These are phyloP conservation scores for Hyaloperonospora arabidopsidis DNA, from an alignment of 352 stramenopile genomes.

Conservation along the genomic window DNA sequence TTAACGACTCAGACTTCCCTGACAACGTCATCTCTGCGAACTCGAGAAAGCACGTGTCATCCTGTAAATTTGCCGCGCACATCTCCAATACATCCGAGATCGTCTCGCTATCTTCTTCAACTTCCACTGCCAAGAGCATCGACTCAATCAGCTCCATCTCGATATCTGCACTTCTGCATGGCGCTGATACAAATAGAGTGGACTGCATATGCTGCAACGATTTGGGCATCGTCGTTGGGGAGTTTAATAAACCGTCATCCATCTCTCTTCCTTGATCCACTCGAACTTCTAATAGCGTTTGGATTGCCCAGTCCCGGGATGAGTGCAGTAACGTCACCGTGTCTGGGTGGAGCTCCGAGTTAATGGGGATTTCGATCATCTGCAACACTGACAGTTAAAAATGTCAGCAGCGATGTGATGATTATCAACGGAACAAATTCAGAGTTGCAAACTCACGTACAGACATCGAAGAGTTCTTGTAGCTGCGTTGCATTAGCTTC, in stretches of 20 bases:
- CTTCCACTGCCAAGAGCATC: conserved; percentile 16
- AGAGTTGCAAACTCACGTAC: conserved; percentile 16
- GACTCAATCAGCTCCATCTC: conserved; percentile 28
- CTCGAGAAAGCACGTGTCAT: conserved; percentile 31
- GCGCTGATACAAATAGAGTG: conserved; percentile 28
- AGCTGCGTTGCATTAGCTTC: conserved; percentile 16
- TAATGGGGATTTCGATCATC: conserved; percentile 33
- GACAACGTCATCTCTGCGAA: conserved; percentile 21
- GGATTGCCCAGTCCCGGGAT: conserved; percentile 29
- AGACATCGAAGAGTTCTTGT: conserved; percentile 26
- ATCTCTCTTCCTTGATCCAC: conserved; percentile 1
- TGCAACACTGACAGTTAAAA: conserved; percentile 30
- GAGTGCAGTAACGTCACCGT: conserved; percentile 22
- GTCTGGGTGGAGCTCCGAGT: conserved; percentile 10
- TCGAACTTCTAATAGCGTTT: conserved; percentile 29
- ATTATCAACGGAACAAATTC: neutral
- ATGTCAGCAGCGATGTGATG: conserved; percentile 1
- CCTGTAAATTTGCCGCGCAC: conserved; percentile 14
- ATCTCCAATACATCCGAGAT: conserved; percentile 27
- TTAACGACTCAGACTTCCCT: conserved; percentile 12
- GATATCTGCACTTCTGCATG: conserved; percentile 16
- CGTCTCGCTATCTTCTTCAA: conserved; percentile 7
- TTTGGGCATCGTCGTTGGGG: conserved; percentile 5
- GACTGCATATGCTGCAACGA: conserved; percentile 33
- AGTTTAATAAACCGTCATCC: conserved; percentile 1